These are phyloP conservation scores for Pichia sp. DNA, from an alignment of 1,139 yeast genomes.

Conservation along the genomic window DNA sequence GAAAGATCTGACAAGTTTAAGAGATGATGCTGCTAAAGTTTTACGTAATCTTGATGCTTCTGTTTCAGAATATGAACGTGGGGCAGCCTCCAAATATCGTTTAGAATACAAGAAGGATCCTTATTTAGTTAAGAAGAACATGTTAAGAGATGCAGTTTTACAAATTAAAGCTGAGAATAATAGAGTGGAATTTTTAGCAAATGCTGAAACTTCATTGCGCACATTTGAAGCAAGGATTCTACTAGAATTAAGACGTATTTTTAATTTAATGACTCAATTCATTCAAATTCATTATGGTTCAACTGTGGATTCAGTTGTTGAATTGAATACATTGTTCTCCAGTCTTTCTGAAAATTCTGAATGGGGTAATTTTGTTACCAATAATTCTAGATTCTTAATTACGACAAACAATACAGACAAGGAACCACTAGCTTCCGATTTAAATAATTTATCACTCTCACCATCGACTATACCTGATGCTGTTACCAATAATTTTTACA, in stretches of 20 bases:
- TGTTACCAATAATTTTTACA: constrained; percentile 26
- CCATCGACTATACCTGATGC: constrained; percentile 7
- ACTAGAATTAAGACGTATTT: constrained; percentile 37
- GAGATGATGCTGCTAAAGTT: constrained; percentile 19
- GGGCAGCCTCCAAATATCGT: not conserved
- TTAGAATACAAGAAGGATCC: constrained; percentile 41
- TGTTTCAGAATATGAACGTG: constrained; percentile 18
- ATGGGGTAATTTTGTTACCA: constrained; percentile 38
- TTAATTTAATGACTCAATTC: constrained; percentile 29
- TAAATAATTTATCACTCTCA: constrained; percentile 8
- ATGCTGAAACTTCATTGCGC: constrained; percentile 37
- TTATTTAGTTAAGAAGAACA: constrained; percentile 36
- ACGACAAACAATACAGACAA: constrained; percentile 17
- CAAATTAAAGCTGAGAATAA: constrained; percentile 42
- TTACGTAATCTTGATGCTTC: constrained; percentile 21
- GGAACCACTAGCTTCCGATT: not conserved
- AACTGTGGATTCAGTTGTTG: constrained; percentile 27
- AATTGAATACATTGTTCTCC: constrained; percentile 31
- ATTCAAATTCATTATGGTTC: constrained; percentile 29
- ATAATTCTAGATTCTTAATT: constrained; percentile 30
- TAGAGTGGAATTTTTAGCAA: constrained; percentile 37
- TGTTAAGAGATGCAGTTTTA: constrained; percentile 33
- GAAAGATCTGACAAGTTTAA: constrained; percentile 23
- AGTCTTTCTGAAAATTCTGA: constrained; percentile 36
- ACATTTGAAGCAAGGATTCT: constrained; percentile 40